Evolutionary conservation across 306 rosid genomes (phyloP), one percentile per base, ranked within the genome.

Genomic region (Senna siamea): DNA sequence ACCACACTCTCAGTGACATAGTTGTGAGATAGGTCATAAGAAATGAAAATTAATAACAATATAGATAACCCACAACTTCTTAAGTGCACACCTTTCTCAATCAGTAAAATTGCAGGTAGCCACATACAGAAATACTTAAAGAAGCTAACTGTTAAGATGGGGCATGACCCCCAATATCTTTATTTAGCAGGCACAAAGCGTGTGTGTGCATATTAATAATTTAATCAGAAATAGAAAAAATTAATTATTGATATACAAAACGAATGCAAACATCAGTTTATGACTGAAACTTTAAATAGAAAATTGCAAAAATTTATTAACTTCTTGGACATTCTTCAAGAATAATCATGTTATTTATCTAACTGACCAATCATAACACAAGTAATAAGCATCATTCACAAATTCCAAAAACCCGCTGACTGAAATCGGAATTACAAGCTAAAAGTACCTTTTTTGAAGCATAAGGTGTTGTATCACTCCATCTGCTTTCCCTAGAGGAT

Each of bases 401-500:
- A 71, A 57, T 60, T 47, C 51, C 22, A 20, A 67, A 52, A 76
- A 73, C 61, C 66, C 22, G n/a, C 41, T 50, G 48, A 56, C 58
- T 9, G 67, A 34, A 78, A 76, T 8, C 41, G 57, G 37, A 79
- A 55, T 65, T 51, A 55, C 22, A 77, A 68, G 69, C 80, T 70
- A 62, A 19, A 62, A 34, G 47, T 88, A 94, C 99, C 99, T 92
- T 92, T 81, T 90, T 94, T 56, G 85, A 83, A 73, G 92, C 86
- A 82, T 88, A 92, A 74, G 91, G 61, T 72, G 86, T 80, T 78
- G 96, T 92, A 77, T 92, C 98, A 77, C 79, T 79, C 99, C 99
- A 94, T 79, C 89, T 83, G 81, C 64, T 71, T 56, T 94, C 96
- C 68, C 82, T 79, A n/a, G 72, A 85, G 70, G 89, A 87, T 64